Percentiles rank a stretch among this genome's conserved stretches.
Evolutionary conservation across 2,329 filamentous ascomycete species (phyloP).

Genomic region (Pseudocercospora fijiensis): DNA sequence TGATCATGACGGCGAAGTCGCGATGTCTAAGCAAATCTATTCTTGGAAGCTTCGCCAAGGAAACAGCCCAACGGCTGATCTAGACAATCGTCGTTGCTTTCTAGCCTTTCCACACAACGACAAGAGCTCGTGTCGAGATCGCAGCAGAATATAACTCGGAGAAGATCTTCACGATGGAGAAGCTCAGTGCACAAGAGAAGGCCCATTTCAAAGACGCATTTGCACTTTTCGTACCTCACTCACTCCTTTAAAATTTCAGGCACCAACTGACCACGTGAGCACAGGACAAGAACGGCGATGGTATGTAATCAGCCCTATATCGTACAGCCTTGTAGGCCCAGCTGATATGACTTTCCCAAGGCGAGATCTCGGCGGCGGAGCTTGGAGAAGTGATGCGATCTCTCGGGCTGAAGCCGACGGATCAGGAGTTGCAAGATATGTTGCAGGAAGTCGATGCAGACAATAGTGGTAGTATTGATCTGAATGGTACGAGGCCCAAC

Average conservation of each 20-base stretch:
- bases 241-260: neutral
- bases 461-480: constrained; percentile 20
- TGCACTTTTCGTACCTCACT: constrained; percentile 17
- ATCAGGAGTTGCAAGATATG: constrained; percentile 23
- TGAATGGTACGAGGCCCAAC: constrained; percentile 14
- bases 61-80: neutral
- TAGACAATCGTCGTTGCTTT: neutral
- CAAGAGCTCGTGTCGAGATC: neutral
- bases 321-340: neutral
- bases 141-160: neutral
- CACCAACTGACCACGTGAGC: constrained; percentile 7
- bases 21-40: neutral
- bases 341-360: constrained; percentile 5
- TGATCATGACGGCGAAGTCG: neutral
- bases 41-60: neutral
- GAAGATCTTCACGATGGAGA: constrained; percentile 5
- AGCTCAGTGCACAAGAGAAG: constrained; percentile 17
- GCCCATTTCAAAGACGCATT: constrained; percentile 20
- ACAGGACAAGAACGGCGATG: constrained; percentile 25
- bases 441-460: constrained; percentile 23
- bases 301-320: constrained; percentile 1
- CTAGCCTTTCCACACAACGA: neutral
- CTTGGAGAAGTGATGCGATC: constrained; percentile 24
- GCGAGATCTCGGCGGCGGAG: constrained; percentile 24
- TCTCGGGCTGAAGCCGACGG: constrained; percentile 21